Base-by-base conservation (phyloP, 768 basidiomycete genomes). In the Coprinellus aureogranulatus region DNA sequence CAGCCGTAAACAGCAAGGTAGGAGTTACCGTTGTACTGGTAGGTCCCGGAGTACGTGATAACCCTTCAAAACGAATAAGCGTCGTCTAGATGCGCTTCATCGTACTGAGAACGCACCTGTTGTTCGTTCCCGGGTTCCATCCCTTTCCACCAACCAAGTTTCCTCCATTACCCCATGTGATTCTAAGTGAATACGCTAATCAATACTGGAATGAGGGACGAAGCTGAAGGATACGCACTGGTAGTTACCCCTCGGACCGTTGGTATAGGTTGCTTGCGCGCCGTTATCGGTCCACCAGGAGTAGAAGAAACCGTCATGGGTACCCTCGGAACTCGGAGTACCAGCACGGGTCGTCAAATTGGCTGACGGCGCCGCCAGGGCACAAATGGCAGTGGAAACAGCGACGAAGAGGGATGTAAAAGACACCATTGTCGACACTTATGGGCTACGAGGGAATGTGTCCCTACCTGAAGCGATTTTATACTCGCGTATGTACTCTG, bases 1-100 rank as follows among this genome's bases (percentile, higher is more conserved):
- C 78, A 80, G 48, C 79, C 79, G 59, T 77, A 79, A 54, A 81
- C 69, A 47, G 77, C 72, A 27, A 79, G 70, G 65, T 77, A 77
- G 57, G 65, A 64, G 41, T 44, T 44, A n/a, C 41, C 41, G 41
- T n/a, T 44, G 20, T 44, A 44, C 41, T 16, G 20, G 41, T 44
- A 44, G 9, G 41, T 8, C 14, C 41, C 28, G 6, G 12, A 12
- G 47, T 49, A 30, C 12, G 47, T 49, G 47, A 49, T 26, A 6
- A 49, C 28, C 47, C 25, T 49, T 45, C 18, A 9, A 39, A 9
- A 9, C 37, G 9, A 9, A 18, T 9, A 39, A 39, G 18, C 37
- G 18, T 9, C 18, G 37, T 39, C 37, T 18, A 39, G 10, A 39
- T 18, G 9, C n/a, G n/a, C n/a, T n/a, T n/a, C n/a, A n/a, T n/a